Base-by-base conservation (phyloP, 768 basidiomycete genomes). In the Lepiota brunneoincarnata region DNA sequence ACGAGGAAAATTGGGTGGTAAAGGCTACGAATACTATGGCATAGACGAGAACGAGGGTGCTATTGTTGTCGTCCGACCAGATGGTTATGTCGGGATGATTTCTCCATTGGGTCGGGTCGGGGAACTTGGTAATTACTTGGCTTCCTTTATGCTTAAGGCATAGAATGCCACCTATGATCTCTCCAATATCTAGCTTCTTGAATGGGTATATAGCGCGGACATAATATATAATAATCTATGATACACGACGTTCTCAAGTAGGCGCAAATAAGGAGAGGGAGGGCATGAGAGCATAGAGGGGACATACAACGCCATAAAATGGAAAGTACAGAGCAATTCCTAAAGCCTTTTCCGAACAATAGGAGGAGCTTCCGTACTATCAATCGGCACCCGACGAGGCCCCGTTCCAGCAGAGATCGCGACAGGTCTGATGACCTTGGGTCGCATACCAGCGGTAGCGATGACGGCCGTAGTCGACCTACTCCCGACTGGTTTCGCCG, bases 361-460 rank as follows among this genome's bases (percentile, higher is more conserved):
- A 5, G 75, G 67, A 4, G 82, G 82, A 4, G 86, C 86, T 51
- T 87, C 84, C 1, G 76, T 75, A 58, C 85, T 87, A 57, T 82
- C 80, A n/a, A 87, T 70, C 4, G 77, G 83, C 21, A 90, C 86
- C 53, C 87, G 73, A 59, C 87, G 72, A 4, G 87, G 79, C 5
- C 85, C 87, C 24, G 74, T 75, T 55, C 67, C 73, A 18, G 51
- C 52, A 15, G 61, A 66, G 59, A 72, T 69, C n/a, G 70, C 31
- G 42, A 47, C 49, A 41, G 64, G 54, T 61, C 64, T 65, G 31
- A 6, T 31, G 31, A 31, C 11, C 2, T 56, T 49, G 9, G 60
- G 53, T 15, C 63, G 56, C 45, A 56, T 62, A n/a, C 52, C 31
- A 10, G 53, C 49, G 17, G 60, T 37, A 18, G 49, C 36, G 2